Base-by-base conservation (phyloP, 805 yeast genomes). In the Brettanomyces naardenensis region DNA sequence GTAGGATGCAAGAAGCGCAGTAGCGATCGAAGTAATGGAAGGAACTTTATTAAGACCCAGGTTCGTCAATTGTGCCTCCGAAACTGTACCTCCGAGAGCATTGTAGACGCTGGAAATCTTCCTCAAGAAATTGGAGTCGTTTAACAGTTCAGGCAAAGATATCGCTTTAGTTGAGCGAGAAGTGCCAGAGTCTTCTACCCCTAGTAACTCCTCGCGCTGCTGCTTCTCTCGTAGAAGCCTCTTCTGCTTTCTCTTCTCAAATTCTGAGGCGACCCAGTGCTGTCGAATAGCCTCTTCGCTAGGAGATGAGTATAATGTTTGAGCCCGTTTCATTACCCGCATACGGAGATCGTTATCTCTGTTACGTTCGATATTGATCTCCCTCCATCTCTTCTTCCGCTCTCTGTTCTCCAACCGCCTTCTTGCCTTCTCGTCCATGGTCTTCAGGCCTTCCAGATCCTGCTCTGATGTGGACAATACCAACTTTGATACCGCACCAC, bases 301-400 rank as follows among this genome's bases (percentile, higher is more conserved):
- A 1, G 60, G 66, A 7, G 66, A 71, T 1, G 95, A 92, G 61
- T 75, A 88, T 47, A 80, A 60, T 15, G 59, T 61, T 28, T 62
- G 65, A 0, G 97, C 96, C 29, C 92, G 66, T 46, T 80, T 80
- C 45, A 73, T 69, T 17, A 90, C 79, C 39, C 97, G 66, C 0
- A 84, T 75, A 37, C 95, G 69, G 38, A 90, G 64, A 53, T 90
- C 97, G 50, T 86, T 81, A 56, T 88, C 95, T 62, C 85, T 80
- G 58, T 89, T 89, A 46, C 92, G 69, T 42, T 80, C 80, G 6
- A 74, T 71, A 53, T 90, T 87, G 20, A 75, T 78, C 45, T 78
- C 89, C 51, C 95, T 68, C 95, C 95, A 86, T 46, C 74, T 72
- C 61, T 82, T 79, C 62, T 86, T 86, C 17, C 95, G 65, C 38